Conservation (phyloP, 1,284 basidiomycete species). For the Microstroma glucosiphilum region DNA sequence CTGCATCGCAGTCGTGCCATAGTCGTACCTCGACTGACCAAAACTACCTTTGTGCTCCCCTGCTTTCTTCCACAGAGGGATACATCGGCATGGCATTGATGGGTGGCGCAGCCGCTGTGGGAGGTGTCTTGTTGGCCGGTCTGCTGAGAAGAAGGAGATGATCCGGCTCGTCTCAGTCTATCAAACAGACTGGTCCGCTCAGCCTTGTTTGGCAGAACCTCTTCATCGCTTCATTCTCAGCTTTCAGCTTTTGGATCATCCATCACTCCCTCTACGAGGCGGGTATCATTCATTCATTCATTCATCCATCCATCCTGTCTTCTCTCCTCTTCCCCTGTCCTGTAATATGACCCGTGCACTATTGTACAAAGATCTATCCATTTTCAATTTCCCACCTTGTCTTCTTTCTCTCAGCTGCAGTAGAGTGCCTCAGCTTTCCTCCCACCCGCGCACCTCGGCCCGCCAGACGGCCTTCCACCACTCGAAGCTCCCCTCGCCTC, state of each 20-base stretch:
- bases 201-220: too few species aligned
- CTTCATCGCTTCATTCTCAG: too few species aligned
- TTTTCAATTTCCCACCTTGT: too few species aligned
- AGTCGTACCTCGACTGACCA: neutral
- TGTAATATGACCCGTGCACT: too few species aligned
- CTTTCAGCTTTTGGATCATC: too few species aligned
- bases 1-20: constrained; percentile 5
- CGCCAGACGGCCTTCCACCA: neutral
- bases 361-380: too few species aligned
- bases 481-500: neutral
- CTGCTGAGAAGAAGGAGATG: constrained; percentile 52
- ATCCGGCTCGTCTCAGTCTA: neutral
- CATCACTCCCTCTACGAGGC: too few species aligned
- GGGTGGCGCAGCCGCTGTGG: constrained; percentile 79
- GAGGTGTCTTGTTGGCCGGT: constrained; percentile 72
- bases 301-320: too few species aligned
- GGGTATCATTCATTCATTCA: too few species aligned
- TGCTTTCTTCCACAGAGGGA: constrained; percentile 60
- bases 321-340: too few species aligned
- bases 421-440: neutral
- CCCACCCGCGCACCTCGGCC: neutral
- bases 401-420: too few species aligned
- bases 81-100: constrained; percentile 91
- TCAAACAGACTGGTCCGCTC: too few species aligned
- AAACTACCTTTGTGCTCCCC: neutral